Percentiles rank a stretch among this genome's conserved stretches.
phyloP scores from a whole-genome alignment of 2,329 filamentous ascomycete genomes.

The Colletotrichum chrysophilum region DNA sequence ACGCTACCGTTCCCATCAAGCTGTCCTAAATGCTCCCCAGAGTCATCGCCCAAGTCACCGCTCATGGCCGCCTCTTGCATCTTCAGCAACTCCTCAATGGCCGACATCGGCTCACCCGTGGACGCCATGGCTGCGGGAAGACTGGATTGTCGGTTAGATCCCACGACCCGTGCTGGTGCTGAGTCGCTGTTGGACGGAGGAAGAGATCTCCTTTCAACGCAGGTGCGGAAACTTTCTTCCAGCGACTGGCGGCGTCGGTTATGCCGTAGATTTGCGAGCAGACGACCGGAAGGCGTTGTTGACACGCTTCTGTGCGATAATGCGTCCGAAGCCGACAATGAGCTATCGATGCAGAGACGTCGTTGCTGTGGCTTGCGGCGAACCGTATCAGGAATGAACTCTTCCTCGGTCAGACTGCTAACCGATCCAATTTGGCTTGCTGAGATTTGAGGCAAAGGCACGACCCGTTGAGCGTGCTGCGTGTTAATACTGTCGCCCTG shows the following conservation, averaged over 20 bases:
- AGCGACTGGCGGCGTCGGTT: background rate
- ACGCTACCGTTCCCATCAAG: background rate
- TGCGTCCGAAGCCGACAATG: background rate
- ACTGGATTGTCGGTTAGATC: background rate
- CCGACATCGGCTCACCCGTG: constrained; percentile 9
- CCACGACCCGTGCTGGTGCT: background rate
- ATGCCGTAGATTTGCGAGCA: background rate
- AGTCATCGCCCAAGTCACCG: background rate
- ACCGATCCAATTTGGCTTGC: background rate
- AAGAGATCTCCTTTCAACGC: background rate
- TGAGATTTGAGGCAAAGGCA: background rate
- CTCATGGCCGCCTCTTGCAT: constrained; percentile 10
- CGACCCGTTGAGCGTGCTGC: constrained; percentile 22
- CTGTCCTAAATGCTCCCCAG: background rate
- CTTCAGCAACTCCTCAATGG: constrained; percentile 13
- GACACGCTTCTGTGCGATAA: background rate
- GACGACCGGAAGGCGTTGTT: background rate
- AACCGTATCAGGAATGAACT: constrained; percentile 22
- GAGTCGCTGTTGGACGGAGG: background rate
- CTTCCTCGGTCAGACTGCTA: background rate
- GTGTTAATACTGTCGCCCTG: background rate
- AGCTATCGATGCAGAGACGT: background rate
- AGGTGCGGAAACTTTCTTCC: background rate
- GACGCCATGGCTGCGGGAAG: background rate
- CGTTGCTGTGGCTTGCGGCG: background rate